Conservation (phyloP, 106 monocot genomes). For the Dioscorea alata region DNA sequence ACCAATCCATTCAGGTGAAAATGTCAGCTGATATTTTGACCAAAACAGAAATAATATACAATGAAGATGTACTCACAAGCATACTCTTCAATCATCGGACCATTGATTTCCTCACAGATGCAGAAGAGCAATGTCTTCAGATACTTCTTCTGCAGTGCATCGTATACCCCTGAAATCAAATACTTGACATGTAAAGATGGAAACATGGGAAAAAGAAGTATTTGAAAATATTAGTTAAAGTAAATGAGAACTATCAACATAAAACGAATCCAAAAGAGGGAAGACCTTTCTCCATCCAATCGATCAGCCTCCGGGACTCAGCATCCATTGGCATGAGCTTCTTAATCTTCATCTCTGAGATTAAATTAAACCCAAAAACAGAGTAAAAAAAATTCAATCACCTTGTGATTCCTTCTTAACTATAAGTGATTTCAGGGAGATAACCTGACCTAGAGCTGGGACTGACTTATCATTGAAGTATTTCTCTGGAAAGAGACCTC, state of each 20-base stretch:
- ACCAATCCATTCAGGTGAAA: too few relatives aligned
- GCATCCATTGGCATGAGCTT: slow-evolving; percentile 95
- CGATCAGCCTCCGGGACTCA: slow-evolving; percentile 85
- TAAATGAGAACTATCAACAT: background rate
- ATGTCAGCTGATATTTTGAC: too few relatives aligned
- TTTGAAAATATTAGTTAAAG: background rate
- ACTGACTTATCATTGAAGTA: slow-evolving; percentile 98
- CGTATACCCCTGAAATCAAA: slow-evolving; percentile 69
- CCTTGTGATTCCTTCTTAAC: background rate
- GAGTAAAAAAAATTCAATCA: background rate
- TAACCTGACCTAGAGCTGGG: slow-evolving; percentile 71
- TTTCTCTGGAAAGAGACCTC: slow-evolving; percentile 93
- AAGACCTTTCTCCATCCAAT: slow-evolving; percentile 99
- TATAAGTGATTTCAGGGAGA: background rate
- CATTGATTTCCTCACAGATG: slow-evolving; percentile 81
- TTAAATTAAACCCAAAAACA: background rate
- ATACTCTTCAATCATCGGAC: slow-evolving; percentile 97
- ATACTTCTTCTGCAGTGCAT: slow-evolving; percentile 96
- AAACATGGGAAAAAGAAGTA: background rate
- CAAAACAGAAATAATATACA: too few relatives aligned
- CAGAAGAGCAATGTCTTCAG: slow-evolving; percentile 90
- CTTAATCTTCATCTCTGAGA: slow-evolving; percentile 97
- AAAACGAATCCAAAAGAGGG: background rate
- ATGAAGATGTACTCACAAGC: slow-evolving; percentile 46
- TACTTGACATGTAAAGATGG: background rate